These are phyloP conservation scores for Limonium bicolor DNA, from an alignment of 148 eudicot genomes.

Conservation along the genomic window DNA sequence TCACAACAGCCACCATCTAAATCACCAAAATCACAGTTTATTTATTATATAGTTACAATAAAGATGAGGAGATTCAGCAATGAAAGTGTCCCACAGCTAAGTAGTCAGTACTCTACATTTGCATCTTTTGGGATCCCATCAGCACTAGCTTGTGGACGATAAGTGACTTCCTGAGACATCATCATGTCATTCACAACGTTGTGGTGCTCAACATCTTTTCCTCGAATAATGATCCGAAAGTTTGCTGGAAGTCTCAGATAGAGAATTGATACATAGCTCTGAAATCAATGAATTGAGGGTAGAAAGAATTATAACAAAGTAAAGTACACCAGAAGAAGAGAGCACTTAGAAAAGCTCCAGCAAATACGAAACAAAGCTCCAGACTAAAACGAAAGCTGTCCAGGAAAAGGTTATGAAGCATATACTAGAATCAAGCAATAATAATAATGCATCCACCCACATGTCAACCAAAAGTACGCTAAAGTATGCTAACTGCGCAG, in stretches of 20 bases:
- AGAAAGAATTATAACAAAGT: too few relatives aligned
- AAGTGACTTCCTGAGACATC: conserved; percentile 49
- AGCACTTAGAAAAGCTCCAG: too few relatives aligned
- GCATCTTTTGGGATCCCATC: conserved; percentile 44
- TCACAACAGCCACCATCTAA: conserved; percentile 75
- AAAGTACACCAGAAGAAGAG: too few relatives aligned
- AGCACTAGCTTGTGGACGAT: conserved; percentile 50
- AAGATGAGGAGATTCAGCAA: too few relatives aligned
- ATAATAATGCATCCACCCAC: too few relatives aligned
- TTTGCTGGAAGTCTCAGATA: conserved; percentile 63
- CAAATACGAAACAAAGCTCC: too few relatives aligned
- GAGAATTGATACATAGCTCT: conserved; percentile 90
- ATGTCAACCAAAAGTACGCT: too few relatives aligned
- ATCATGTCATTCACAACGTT: conserved; percentile 80
- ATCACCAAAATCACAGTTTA: background rate
- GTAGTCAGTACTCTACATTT: conserved; percentile 29
- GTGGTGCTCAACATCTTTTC: conserved; percentile 79
- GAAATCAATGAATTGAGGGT: conserved; percentile 13
- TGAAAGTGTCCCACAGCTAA: background rate
- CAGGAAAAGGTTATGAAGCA: too few relatives aligned
- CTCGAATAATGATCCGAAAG: conserved; percentile 75
- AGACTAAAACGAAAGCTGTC: too few relatives aligned
- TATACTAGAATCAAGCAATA: too few relatives aligned
- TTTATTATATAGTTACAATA: background rate
- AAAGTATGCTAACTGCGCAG: too few relatives aligned